phyloP scores from a whole-genome alignment of 2,329 filamentous ascomycete species.

The Aspergillus puulaauensis region DNA sequence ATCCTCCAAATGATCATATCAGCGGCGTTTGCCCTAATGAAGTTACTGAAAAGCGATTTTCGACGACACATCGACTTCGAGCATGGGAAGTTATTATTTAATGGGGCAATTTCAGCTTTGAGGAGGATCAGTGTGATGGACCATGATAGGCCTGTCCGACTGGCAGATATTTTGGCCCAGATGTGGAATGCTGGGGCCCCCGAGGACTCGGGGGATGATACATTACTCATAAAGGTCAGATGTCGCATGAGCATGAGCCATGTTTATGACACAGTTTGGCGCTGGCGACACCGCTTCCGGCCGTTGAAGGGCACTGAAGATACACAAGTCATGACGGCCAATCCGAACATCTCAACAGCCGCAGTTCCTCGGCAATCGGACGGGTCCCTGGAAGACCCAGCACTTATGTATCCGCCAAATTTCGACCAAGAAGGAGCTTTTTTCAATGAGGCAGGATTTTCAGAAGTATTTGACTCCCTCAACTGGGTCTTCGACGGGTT shows the following conservation, averaged over 20 bases:
- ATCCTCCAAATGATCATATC: slow-evolving; percentile 67
- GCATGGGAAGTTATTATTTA: slow-evolving; percentile 57
- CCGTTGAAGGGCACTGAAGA: slow-evolving; percentile 60
- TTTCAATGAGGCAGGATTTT: slow-evolving; percentile 53
- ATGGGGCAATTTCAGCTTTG: slow-evolving; percentile 57
- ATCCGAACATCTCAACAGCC: slow-evolving; percentile 37
- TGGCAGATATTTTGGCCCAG: slow-evolving; percentile 64
- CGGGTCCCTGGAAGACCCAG: slow-evolving; percentile 30
- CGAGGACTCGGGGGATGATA: slow-evolving; percentile 35
- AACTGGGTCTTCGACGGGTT: slow-evolving; percentile 90
- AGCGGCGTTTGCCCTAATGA: slow-evolving; percentile 62
- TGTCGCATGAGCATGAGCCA: slow-evolving; percentile 66
- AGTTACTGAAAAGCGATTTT: slow-evolving; percentile 64
- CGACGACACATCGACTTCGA: slow-evolving; percentile 54
- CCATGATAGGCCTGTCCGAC: slow-evolving; percentile 62
- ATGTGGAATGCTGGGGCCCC: slow-evolving; percentile 57
- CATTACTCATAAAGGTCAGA: slow-evolving; percentile 60
- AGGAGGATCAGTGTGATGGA: slow-evolving; percentile 60
- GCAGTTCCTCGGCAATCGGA: slow-evolving; percentile 29
- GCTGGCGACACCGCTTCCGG: slow-evolving; percentile 65
- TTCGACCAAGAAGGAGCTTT: slow-evolving; percentile 39
- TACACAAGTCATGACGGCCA: slow-evolving; percentile 59
- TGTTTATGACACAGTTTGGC: slow-evolving; percentile 66
- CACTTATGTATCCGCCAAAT: slow-evolving; percentile 33
- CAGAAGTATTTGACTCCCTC: slow-evolving; percentile 80